Base-by-base conservation (phyloP, 2,329 filamentous ascomycete species). In the Helotiales sp. region DNA sequence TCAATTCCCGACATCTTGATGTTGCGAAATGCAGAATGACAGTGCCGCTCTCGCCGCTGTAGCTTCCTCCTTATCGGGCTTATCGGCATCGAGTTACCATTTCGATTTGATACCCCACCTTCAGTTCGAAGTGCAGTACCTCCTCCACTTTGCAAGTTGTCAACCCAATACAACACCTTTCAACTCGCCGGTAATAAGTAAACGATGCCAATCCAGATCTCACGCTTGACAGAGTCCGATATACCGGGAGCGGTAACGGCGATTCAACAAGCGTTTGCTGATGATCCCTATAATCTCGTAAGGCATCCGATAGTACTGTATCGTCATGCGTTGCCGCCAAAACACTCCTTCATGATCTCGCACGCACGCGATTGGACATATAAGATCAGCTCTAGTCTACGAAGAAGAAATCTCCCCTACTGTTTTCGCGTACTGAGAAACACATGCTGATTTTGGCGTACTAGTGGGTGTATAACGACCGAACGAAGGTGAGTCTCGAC, bases 211-310 rank as follows among this genome's bases (percentile, higher is more conserved):
- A 84, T 91, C 75, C 77, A 85, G 69, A 84, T 91, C 65, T 79
- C 82, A 4, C 82, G 80, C 8, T 83, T 91, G 73, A 82, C 82
- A 1, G 81, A 86, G 71, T 74, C 77, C 58, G 89, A 91, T 71
- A 90, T 91, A 61, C 83, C 88, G 28, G 86, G 85, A 7, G 87
- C 87, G 24, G 85, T 91, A 60, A 83, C 85, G 45, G 89, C 87
- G 52, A 87, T 91, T 57, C 89, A 92, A 73, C 81, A 85, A 72
- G 88, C 88, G 0, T 91, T 91, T 75, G 84, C 83, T 6, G 82
- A 87, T 11, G 89, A 91, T 72, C 89, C 89, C 0, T 91, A 91
- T 74, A 88, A 88, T 72, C 59, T 61, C 22, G 59, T 61, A 50
- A 61, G 59, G n/a, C 8, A 24, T 49, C 5, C 30, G 8, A 8